Evolutionary conservation across 1,284 basidiomycete species (phyloP), one percentile per base, ranked within the genome.

Genomic region (Puccinia horiana): DNA sequence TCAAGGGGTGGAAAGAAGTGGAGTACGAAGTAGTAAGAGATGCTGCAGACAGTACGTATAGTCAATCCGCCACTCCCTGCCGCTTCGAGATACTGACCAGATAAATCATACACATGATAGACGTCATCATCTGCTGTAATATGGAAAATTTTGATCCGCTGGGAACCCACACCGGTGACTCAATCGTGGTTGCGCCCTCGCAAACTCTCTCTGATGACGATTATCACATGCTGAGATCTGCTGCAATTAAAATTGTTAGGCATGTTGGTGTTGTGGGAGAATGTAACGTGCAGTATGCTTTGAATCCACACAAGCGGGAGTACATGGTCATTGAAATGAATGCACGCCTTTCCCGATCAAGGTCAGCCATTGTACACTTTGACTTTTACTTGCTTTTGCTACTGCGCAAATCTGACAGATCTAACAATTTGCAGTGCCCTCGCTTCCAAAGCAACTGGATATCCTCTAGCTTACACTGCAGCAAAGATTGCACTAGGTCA

Each of bases 1-100:
- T 99, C 92, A 98, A 98, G 88, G 97, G 97, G 69, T 99, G 97
- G 97, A 99, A 99, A 88, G 97, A 99, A 89, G 91, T 98, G 85
- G 97, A 99, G 88, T 99, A 99, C 86, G 97, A 99, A 88, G 97
- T 99, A 81, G 96, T 99, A 85, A 93, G 97, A 84, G 97, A 99
- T 88, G 95, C 92, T 85, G 94, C 94, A 77, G 95, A 99, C 85
- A 86, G 85, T 84, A 83, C 47, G 80, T 67, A 37, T 37, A 16
- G 5, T 47, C 42, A 26, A 44, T 29, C 42, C 0, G 29, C 6
- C 76, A 67, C 42, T 44, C 26, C 29, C 20, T 29, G 40, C 58
- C 29, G 29, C 29, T 14, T 40, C 37, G 26, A 26, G 65, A 72
- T n/a, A 14, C 37, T 52, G 58, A 20, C 35, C 37, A 9, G 2